Evolutionary conservation across 371 early-diverging fungal genomes (phyloP).

Genomic region (Nematocida ironsii): DNA sequence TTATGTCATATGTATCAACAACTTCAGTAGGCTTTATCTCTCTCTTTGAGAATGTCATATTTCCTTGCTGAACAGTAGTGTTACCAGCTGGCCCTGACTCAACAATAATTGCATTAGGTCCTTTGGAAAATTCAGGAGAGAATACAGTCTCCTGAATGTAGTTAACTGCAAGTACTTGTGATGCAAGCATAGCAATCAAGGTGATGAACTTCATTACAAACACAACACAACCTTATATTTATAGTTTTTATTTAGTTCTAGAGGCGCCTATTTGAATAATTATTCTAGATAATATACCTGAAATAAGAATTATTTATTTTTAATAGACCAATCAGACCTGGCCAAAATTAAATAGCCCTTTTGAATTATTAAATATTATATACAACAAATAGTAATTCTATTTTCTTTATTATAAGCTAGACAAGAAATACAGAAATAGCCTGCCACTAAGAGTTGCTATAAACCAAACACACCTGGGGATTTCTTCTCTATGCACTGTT

Average conservation of each 20-base stretch:
- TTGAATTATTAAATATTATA: no score
- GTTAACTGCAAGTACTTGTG: conserved; percentile 47
- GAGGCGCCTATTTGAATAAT: conserved; percentile 5
- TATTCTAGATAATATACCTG: no score
- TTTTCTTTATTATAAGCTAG: no score
- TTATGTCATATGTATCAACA: conserved; percentile 25
- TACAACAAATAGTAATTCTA: no score
- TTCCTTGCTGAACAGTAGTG: conserved; percentile 12
- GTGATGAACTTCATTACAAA: conserved; percentile 42
- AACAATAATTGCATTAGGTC: conserved; percentile 14
- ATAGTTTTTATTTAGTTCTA: conserved; percentile 43
- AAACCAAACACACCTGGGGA: no score
- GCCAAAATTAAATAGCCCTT: no score
- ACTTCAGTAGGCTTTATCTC: conserved; percentile 25
- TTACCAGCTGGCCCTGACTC: conserved; percentile 29
- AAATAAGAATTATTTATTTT: no score
- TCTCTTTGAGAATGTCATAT: conserved; percentile 38
- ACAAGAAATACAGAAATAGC: no score
- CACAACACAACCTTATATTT: conserved; percentile 17
- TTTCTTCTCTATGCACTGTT: no score
- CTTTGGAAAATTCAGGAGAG: conserved; percentile 1
- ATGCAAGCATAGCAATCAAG: conserved; percentile 45
- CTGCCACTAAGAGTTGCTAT: no score
- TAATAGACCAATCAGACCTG: no score
- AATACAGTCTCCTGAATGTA: conserved; percentile 49